phyloP scores from a whole-genome alignment of 805 yeast genomes.

The Debaryomyces hansenii region DNA sequence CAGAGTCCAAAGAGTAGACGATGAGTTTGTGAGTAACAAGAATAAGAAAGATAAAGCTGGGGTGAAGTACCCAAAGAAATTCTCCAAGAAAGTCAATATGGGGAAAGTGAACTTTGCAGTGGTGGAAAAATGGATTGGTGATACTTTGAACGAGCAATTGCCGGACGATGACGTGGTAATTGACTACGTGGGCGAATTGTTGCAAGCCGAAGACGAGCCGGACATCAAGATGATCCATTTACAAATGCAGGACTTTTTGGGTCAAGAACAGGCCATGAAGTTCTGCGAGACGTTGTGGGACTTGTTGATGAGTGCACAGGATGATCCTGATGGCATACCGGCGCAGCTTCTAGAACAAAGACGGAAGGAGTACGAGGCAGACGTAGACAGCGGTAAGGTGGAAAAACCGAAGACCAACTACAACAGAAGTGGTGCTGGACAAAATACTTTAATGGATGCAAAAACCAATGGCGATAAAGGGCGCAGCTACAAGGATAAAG shows the following conservation, averaged over 20 bases:
- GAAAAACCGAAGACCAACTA: conserved; percentile 23
- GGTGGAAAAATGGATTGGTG: conserved; percentile 42
- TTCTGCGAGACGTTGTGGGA: conserved; percentile 48
- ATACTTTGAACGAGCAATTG: conserved; percentile 30
- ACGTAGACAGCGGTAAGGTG: not conserved
- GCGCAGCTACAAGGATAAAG: not conserved
- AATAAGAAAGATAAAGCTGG: conserved; percentile 10
- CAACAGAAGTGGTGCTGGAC: conserved; percentile 19
- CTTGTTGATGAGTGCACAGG: conserved; percentile 43
- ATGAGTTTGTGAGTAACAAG: conserved; percentile 11
- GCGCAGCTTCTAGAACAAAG: conserved; percentile 7
- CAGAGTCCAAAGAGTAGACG: conserved; percentile 15
- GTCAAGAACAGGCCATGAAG: conserved; percentile 34
- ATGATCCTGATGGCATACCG: conserved; percentile 48
- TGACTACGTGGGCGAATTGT: conserved; percentile 46
- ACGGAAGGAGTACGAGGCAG: conserved; percentile 8
- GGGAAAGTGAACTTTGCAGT: conserved; percentile 37
- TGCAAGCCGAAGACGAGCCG: conserved; percentile 32
- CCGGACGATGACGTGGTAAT: conserved; percentile 54
- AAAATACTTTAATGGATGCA: conserved; percentile 1
- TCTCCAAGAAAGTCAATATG: conserved; percentile 33
- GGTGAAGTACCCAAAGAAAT: conserved; percentile 35
- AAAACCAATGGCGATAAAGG: not conserved
- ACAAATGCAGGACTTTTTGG: conserved; percentile 48
- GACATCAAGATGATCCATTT: conserved; percentile 40